Percentiles rank a stretch among this genome's conserved stretches.
Evolutionary conservation across 139 green algal genomes (phyloP).

Genomic region (Tetratostichococcus sp.): DNA sequence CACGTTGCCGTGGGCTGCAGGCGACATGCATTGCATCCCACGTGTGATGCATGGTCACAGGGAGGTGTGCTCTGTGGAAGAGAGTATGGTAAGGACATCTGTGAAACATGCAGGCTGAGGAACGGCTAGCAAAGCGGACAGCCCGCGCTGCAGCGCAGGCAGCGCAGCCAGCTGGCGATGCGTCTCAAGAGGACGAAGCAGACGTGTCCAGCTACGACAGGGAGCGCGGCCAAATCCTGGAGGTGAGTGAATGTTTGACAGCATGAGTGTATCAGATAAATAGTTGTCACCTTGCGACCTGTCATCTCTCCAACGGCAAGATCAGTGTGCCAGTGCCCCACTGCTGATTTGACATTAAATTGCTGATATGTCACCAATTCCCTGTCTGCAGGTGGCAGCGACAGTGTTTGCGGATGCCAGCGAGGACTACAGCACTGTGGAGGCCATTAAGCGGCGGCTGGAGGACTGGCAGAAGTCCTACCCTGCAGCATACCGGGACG

Average conservation of each 20-base stretch:
- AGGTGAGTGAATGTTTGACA: constrained; percentile 5
- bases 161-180: constrained; percentile 31
- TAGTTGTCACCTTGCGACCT: no score
- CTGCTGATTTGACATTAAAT: no score
- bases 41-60: no score
- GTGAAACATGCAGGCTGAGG: constrained; percentile 3
- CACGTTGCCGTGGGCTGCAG: no score
- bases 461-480: constrained; percentile 62
- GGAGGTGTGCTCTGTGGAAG: no score
- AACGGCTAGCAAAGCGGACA: constrained; percentile 15
- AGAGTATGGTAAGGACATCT: no score
- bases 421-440: constrained; percentile 69
- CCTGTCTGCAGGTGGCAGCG: constrained; percentile 14
- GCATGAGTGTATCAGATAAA: neutral
- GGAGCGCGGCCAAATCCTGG: constrained; percentile 60
- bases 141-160: constrained; percentile 3
- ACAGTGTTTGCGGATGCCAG: constrained; percentile 79
- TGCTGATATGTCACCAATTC: no score
- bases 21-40: no score
- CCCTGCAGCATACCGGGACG: constrained; percentile 62
- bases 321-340: no score
- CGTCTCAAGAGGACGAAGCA: constrained; percentile 48
- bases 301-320: no score
- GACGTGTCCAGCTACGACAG: constrained; percentile 44
- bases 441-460: constrained; percentile 52